phyloP scores from a whole-genome alignment of 176 grass and related monocot species.

The barley (Hordeum vulgare) region MorexV3_pseudomolecules_assembly NC_058524.1:573843928-573844427 shows the following conservation, averaged over 20 bases:
- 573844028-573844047: slow-evolving; percentile 62
- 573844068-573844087: slow-evolving; percentile 70
- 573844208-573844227: slow-evolving; percentile 72
- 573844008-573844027: background rate
- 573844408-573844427: slow-evolving; percentile 94
- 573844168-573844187: slow-evolving; percentile 70
- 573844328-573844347: background rate
- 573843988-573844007: background rate
- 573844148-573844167: slow-evolving; percentile 83
- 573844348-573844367: background rate
- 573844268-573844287: background rate
- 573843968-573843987: background rate
- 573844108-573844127: slow-evolving; percentile 69
- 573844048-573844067: slow-evolving; percentile 64
- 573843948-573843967: background rate
- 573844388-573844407: slow-evolving; percentile 47
- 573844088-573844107: slow-evolving; percentile 60
- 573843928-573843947: background rate
- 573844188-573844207: slow-evolving; percentile 69
- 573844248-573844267: background rate
- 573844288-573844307: background rate
- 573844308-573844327: background rate
- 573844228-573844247: slow-evolving; percentile 19
- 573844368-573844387: slow-evolving; percentile 1
- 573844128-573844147: slow-evolving; percentile 75